phyloP scores from a whole-genome alignment of 192 early-diverging fungal genomes.

The Neocallimastix lanati region DNA sequence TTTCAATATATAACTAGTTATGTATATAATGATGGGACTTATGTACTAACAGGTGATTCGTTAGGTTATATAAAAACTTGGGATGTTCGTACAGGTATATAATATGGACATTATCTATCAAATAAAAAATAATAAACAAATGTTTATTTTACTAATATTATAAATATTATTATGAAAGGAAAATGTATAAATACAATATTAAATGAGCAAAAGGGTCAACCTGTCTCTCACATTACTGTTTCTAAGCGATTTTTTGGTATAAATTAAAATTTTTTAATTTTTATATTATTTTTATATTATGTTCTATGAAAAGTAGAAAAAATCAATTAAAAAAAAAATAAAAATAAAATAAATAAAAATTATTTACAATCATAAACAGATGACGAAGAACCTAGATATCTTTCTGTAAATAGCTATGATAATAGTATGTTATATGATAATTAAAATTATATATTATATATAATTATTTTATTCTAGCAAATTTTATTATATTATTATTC shows the following conservation, averaged over 20 bases:
- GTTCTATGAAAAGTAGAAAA: no score
- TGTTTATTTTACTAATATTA: no score
- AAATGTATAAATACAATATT: constrained; percentile 31
- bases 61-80: constrained; percentile 78
- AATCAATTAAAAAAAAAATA: no score
- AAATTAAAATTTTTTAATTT: background rate
- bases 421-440: constrained; percentile 53
- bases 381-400: constrained; percentile 48
- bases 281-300: background rate
- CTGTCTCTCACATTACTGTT: constrained; percentile 57
- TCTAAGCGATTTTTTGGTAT: constrained; percentile 5
- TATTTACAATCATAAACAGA: constrained; percentile 2
- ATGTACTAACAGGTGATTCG: constrained; percentile 68
- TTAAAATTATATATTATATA: background rate
- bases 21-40: constrained; percentile 48
- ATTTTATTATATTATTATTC: no score
- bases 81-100: constrained; percentile 58
- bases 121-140: background rate
- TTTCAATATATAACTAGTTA: constrained; percentile 3
- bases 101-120: background rate
- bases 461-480: no score
- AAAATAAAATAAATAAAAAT: background rate
- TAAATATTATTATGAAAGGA: constrained; percentile 5
- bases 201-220: constrained; percentile 50
- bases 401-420: constrained; percentile 85